These are phyloP conservation scores for Xylaria sp. DNA, from an alignment of 2,329 filamentous ascomycete genomes.

Conservation along the genomic window DNA sequence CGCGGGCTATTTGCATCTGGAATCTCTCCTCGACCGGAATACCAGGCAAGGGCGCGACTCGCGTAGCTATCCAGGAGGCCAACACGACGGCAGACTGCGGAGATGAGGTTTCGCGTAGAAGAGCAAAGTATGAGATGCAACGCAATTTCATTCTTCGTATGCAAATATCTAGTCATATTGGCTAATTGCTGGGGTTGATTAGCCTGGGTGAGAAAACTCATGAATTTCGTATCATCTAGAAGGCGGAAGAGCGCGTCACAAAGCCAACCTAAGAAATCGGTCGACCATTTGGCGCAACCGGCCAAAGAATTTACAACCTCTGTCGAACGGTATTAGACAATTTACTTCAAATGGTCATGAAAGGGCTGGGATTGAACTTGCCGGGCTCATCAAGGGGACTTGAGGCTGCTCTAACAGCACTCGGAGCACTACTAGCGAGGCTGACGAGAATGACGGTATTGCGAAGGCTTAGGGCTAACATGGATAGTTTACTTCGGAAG, in stretches of 20 bases:
- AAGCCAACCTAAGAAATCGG: conserved; percentile 74
- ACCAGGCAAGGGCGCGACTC: conserved; percentile 61
- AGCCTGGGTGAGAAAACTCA: conserved; percentile 58
- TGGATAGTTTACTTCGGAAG: conserved; percentile 78
- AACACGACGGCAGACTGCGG: conserved; percentile 73
- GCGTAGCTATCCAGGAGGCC: conserved; percentile 64
- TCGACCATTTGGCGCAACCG: conserved; percentile 81
- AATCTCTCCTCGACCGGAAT: conserved; percentile 55
- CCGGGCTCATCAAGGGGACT: conserved; percentile 72
- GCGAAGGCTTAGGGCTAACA: conserved; percentile 78
- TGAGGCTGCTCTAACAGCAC: conserved; percentile 63
- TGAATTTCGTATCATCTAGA: conserved; percentile 62
- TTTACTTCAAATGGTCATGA: not conserved
- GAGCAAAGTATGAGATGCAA: conserved; percentile 76
- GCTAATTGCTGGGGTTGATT: conserved; percentile 51
- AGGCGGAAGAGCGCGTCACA: conserved; percentile 68
- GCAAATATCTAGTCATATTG: conserved; percentile 63
- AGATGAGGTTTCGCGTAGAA: conserved; percentile 76
- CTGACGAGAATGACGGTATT: conserved; percentile 74
- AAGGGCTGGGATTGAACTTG: conserved; percentile 47
- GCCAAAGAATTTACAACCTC: conserved; percentile 78
- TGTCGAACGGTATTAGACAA: conserved; percentile 45
- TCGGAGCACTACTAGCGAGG: conserved; percentile 67
- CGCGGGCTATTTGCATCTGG: conserved; percentile 57
- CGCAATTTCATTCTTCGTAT: conserved; percentile 65